Conservation (phyloP, 371 early-diverging fungal genomes). For the Mortierella sp. region DNA sequence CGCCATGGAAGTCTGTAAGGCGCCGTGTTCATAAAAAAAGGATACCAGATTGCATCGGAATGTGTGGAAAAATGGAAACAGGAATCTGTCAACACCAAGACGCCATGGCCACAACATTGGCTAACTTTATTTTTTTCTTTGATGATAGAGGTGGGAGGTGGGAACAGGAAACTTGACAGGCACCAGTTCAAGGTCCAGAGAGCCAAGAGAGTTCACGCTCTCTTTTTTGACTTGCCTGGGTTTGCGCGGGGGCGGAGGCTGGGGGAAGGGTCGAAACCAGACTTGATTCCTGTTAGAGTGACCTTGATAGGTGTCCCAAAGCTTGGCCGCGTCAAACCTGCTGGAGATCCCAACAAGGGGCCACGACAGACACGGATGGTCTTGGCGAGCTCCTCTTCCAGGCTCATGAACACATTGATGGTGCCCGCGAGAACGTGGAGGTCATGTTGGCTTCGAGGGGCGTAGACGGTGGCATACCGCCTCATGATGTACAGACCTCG, state of each 20-base stretch:
- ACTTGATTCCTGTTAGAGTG: conserved; percentile 10
- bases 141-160: no score
- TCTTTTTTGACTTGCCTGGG: no score
- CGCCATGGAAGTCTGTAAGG: no score
- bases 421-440: conserved; percentile 12
- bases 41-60: no score
- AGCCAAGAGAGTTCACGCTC: no score
- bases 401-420: conserved; percentile 17
- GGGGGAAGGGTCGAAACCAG: conserved; percentile 5
- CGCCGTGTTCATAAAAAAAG: no score
- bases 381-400: conserved; percentile 13
- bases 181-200: no score
- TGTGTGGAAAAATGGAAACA: no score
- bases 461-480: conserved; percentile 11
- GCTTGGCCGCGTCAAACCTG: conserved; percentile 17
- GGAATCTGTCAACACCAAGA: no score
- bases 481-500: conserved; percentile 19
- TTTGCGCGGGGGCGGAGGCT: conserved; percentile 3
- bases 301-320: conserved; percentile 25
- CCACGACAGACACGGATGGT: conserved; percentile 11
- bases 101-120: no score
- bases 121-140: no score
- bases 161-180: no score
- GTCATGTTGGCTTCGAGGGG: conserved; percentile 19
- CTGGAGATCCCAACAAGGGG: conserved; percentile 7